These are phyloP conservation scores for Amanita fuliginea DNA, from an alignment of 768 basidiomycete species.

Conservation along the genomic window DNA sequence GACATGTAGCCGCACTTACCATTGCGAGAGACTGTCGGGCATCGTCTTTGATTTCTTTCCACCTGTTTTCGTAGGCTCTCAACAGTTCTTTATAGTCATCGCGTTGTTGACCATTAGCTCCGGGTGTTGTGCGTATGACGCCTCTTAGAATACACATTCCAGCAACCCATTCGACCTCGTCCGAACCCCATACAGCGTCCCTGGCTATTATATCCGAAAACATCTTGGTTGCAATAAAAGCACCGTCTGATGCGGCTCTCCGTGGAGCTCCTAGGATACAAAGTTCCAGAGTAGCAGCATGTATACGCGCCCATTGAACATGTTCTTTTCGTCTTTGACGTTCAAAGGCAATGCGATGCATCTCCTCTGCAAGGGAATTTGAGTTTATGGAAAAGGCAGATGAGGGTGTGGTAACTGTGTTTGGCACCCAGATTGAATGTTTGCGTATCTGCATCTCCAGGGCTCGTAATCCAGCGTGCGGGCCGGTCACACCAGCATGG, in stretches of 20 bases:
- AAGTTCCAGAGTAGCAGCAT: slow-evolving; percentile 52
- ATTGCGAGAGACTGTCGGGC: slow-evolving; percentile 50
- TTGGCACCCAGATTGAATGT: slow-evolving; percentile 40
- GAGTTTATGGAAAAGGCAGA: slow-evolving; percentile 9
- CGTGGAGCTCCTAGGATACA: slow-evolving; percentile 37
- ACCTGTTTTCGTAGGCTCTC: slow-evolving; percentile 48
- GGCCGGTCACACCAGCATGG: slow-evolving; percentile 46
- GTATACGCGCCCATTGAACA: slow-evolving; percentile 57
- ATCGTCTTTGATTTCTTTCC: slow-evolving; percentile 66
- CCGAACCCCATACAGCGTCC: slow-evolving; percentile 56
- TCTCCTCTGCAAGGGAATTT: slow-evolving; percentile 38
- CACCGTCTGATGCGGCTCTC: slow-evolving; percentile 27
- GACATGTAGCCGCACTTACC: slow-evolving; percentile 19
- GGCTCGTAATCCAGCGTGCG: slow-evolving; percentile 43
- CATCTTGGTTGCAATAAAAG: slow-evolving; percentile 35
- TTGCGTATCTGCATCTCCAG: slow-evolving; percentile 51
- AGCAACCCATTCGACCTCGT: slow-evolving; percentile 62
- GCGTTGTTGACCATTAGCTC: slow-evolving; percentile 34
- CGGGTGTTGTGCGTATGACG: slow-evolving; percentile 42
- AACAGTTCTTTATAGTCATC: slow-evolving; percentile 45
- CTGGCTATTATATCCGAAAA: slow-evolving; percentile 45
- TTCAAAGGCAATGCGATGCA: slow-evolving; percentile 51
- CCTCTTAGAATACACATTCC: slow-evolving; percentile 48
- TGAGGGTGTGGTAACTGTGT: slow-evolving; percentile 9
- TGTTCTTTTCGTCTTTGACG: slow-evolving; percentile 53